Conservation (phyloP, 805 yeast genomes). For the Alloascoidea africana region DNA sequence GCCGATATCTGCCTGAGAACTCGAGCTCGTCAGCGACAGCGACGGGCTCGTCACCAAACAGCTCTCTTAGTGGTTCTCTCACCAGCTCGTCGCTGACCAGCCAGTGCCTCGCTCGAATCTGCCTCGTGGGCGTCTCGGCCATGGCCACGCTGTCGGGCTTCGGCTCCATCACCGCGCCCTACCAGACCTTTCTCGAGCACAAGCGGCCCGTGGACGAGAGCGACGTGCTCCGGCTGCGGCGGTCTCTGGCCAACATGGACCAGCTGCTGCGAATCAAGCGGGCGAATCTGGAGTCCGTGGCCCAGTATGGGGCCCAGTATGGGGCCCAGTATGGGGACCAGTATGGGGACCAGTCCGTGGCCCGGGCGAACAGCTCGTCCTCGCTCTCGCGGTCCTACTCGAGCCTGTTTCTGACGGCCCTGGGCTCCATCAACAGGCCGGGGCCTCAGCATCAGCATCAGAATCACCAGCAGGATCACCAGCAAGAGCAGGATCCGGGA, state of each 20-base stretch:
- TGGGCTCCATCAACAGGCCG: too few species aligned
- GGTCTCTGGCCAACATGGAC: conserved; percentile 15
- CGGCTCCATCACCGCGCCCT: conserved; percentile 25
- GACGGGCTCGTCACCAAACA: conserved; percentile 1
- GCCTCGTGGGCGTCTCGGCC: conserved; percentile 22
- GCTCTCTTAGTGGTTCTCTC: neutral
- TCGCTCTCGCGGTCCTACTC: too few species aligned
- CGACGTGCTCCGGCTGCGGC: conserved; percentile 6
- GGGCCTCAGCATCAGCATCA: too few species aligned
- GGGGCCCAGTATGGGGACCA: conserved; percentile 10
- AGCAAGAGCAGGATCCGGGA: neutral
- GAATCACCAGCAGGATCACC: too few species aligned
- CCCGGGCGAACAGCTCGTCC: too few species aligned
- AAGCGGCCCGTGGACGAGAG: conserved; percentile 5
- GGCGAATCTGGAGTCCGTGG: conserved; percentile 16
- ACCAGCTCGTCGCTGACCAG: conserved; percentile 7
- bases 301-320: conserved; percentile 12
- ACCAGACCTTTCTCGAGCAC: conserved; percentile 17
- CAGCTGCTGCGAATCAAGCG: conserved; percentile 15
- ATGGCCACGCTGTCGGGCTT: conserved; percentile 25
- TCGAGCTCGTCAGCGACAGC: conserved; percentile 5
- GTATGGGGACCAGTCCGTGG: too few species aligned
- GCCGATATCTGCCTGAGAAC: conserved; percentile 12
- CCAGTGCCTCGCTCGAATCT: conserved; percentile 17
- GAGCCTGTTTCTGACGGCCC: too few species aligned